These are phyloP conservation scores for Hylodesmum podocarpum DNA, from an alignment of 306 rosid genomes.

Conservation along the genomic window DNA sequence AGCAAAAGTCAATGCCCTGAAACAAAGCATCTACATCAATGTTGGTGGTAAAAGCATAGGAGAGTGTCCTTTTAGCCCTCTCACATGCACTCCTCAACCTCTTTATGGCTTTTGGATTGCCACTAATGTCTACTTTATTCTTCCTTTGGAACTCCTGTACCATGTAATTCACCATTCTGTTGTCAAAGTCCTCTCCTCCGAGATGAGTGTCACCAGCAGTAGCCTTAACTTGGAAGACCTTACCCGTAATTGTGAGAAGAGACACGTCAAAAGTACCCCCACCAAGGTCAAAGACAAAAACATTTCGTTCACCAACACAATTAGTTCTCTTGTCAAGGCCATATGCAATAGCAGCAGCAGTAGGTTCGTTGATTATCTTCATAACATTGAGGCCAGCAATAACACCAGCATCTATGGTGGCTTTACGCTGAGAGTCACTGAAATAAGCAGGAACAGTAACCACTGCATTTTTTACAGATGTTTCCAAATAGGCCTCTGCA, in stretches of 20 bases:
- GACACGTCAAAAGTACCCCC: constrained; percentile 33
- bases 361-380: constrained; percentile 26
- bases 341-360: constrained; percentile 30
- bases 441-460: constrained; percentile 48
- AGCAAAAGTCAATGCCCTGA: not conserved
- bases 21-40: constrained; percentile 8
- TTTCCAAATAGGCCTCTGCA: constrained; percentile 37
- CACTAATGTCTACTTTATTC: constrained; percentile 4
- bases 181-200: constrained; percentile 25
- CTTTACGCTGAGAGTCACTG: constrained; percentile 27
- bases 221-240: constrained; percentile 6
- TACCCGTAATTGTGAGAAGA: constrained; percentile 16
- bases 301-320: not conserved
- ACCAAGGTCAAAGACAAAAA: constrained; percentile 28
- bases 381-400: constrained; percentile 29
- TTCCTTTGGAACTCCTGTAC: constrained; percentile 14
- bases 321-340: not conserved
- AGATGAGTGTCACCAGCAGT: constrained; percentile 29
- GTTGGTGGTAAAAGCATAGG: not conserved
- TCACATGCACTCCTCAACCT: constrained; percentile 28
- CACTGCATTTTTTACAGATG: constrained; percentile 44
- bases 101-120: constrained; percentile 3
- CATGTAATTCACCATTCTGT: constrained; percentile 18
- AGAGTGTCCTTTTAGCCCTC: constrained; percentile 24
- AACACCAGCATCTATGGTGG: constrained; percentile 15